A percentile compares a stretch with the other conserved stretches of the same genome.
phyloP scores from a whole-genome alignment of 148 eudicot species.

The Oxyria digyna region DNA sequence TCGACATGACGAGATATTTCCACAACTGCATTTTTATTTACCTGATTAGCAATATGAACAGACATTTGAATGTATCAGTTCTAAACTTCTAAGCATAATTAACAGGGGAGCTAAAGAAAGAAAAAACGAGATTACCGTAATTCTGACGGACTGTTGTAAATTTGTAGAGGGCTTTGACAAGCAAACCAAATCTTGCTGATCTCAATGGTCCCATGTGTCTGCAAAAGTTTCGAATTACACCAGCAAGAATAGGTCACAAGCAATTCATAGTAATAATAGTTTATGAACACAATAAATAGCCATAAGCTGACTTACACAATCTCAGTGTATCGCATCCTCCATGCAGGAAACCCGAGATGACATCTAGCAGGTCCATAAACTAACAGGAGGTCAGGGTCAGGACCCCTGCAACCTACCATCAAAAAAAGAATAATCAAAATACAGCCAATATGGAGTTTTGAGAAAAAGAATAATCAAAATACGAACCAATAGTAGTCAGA shows the following conservation, averaged over 20 bases:
- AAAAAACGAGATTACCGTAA: slow-evolving; percentile 42
- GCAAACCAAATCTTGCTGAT: slow-evolving; percentile 48
- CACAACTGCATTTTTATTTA: slow-evolving; percentile 9
- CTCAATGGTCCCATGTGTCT: slow-evolving; percentile 85
- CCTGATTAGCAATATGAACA: slow-evolving; percentile 8
- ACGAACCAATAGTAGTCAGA: slow-evolving; percentile 50
- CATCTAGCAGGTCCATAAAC: slow-evolving; percentile 77
- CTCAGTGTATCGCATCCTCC: slow-evolving; percentile 90
- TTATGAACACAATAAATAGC: not conserved
- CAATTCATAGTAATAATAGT: too few species aligned
- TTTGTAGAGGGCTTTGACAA: slow-evolving; percentile 57
- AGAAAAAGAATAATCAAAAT: not conserved
- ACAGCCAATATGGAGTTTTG: too few species aligned
- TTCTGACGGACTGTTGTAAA: slow-evolving; percentile 74
- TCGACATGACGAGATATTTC: not conserved
- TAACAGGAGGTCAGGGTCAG: slow-evolving; percentile 74
- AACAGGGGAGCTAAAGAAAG: too few species aligned
- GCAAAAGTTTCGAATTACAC: slow-evolving; percentile 2
- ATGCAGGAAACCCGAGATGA: slow-evolving; percentile 89
- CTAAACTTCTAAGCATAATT: too few species aligned
- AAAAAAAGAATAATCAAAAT: slow-evolving; percentile 1
- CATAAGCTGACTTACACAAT: slow-evolving; percentile 55
- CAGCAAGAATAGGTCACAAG: not conserved
- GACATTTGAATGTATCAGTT: too few species aligned
- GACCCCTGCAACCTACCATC: slow-evolving; percentile 45